Base-by-base conservation (phyloP, 257 asterid species). In the Petunia axillaris region DNA sequence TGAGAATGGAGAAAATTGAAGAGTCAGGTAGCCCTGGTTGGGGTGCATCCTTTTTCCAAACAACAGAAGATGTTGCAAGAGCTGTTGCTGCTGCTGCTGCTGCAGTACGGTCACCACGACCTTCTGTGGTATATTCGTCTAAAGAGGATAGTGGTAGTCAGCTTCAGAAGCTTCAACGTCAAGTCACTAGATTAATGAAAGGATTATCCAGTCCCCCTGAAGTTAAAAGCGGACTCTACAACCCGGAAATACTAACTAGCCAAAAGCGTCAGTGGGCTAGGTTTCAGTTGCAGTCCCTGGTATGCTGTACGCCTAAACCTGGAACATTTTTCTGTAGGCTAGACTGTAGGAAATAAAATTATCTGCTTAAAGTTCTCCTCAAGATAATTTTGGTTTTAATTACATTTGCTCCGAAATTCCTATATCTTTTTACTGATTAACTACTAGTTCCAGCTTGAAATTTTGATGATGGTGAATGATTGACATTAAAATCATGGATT, bases 221-320 rank as follows among this genome's bases (percentile, higher is more conserved):
- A 83, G 91, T 87, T 79, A 93, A 90, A 86, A 84, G 87, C 67
- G 92, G 97, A 71, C 82, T 85, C 44, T 96, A 94, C 90, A 96
- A 96, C 87, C 99, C 99, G 16, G 99, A 96, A 89, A 82, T 94
- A 63, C 89, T 96, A 44, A 96, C 99, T 46, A 96, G 98, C 89
- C 99, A 90, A 86, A 96, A 96, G 80, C 98, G 99, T 46, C 99
- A 96, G 88, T 96, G 99, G 99, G 97, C 99, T 75, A 91, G 85
- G 91, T 89, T 93, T 86, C 99, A 96, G 83, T 81, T 91, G 90
- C 98, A 94, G 87, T 88, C 92, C 83, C 90, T 93, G 97, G 99
- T 96, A 88, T 41, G 92, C 60, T 80, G 83, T 88, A 11, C 50
- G 44, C 43, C 46, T 37, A 35, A 50, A 3, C 62, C 62, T 73